These are phyloP conservation scores for Amoebophrya sp. DNA, from an alignment of 169 alveolate species.

Conservation along the genomic window DNA sequence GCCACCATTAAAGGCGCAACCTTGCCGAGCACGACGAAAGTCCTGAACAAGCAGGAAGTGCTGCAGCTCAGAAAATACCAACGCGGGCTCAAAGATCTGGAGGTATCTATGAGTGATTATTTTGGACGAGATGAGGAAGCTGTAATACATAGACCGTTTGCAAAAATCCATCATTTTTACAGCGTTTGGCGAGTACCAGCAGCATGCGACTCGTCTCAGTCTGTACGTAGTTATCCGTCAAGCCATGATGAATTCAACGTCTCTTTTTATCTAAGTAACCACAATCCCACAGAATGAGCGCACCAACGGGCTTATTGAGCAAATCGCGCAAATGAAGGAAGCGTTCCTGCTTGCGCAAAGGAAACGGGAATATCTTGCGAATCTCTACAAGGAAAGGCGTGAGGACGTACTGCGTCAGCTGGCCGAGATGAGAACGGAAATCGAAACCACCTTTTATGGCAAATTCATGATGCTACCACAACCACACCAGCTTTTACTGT, in stretches of 20 bases:
- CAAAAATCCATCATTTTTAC: too few species aligned
- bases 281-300: background rate
- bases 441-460: background rate
- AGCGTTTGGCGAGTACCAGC: too few species aligned
- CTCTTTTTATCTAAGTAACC: background rate
- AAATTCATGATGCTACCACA: too few species aligned
- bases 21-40: background rate
- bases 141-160: too few species aligned
- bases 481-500: too few species aligned
- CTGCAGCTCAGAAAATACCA: background rate
- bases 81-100: background rate
- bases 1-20: background rate
- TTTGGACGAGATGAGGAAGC: too few species aligned
- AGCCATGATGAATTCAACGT: too few species aligned
- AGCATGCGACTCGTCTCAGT: too few species aligned
- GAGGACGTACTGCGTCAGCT: background rate
- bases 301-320: background rate
- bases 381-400: background rate
- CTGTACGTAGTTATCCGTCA: too few species aligned
- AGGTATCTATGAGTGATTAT: background rate
- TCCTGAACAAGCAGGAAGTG: background rate
- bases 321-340: background rate
- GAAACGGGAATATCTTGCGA: background rate
- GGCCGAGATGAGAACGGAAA: background rate
- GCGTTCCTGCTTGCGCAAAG: background rate